phyloP scores from a whole-genome alignment of 2,329 filamentous ascomycete species.

The Fusarium virguliforme region DNA sequence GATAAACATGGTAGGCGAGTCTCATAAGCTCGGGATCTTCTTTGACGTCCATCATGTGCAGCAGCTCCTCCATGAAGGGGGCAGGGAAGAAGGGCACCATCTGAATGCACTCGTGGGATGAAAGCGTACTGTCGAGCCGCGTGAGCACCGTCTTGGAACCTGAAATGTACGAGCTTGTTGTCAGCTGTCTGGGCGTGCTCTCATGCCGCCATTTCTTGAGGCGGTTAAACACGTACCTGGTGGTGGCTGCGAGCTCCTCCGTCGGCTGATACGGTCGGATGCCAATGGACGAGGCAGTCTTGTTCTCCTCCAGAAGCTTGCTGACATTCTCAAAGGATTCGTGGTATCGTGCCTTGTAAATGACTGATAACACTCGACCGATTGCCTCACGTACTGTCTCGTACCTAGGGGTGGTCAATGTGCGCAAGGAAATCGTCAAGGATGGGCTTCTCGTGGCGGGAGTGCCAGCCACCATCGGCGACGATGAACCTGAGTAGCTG shows the following conservation, averaged over 20 bases:
- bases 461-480: slow-evolving; percentile 94
- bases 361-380: slow-evolving; percentile 87
- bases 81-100: slow-evolving; percentile 92
- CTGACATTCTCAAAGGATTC: slow-evolving; percentile 90
- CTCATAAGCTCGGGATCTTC: slow-evolving; percentile 97
- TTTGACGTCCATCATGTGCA: slow-evolving; percentile 99
- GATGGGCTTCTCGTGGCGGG: slow-evolving; percentile 90
- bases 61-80: slow-evolving; percentile 89
- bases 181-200: slow-evolving; percentile 89
- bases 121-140: slow-evolving; percentile 93
- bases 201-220: slow-evolving; percentile 91
- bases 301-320: slow-evolving; percentile 83
- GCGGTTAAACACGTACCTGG: slow-evolving; percentile 82
- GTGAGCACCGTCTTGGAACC: slow-evolving; percentile 96
- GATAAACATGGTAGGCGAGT: slow-evolving; percentile 96
- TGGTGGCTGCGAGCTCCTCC: slow-evolving; percentile 79
- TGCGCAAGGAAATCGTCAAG: slow-evolving; percentile 90
- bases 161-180: slow-evolving; percentile 93
- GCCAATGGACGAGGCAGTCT: slow-evolving; percentile 84
- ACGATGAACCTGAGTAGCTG: slow-evolving; percentile 91
- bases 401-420: slow-evolving; percentile 96
- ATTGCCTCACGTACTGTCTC: slow-evolving; percentile 97
- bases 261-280: slow-evolving; percentile 86
- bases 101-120: slow-evolving; percentile 92
- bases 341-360: slow-evolving; percentile 93